Evolutionary conservation across 108 stramenopile genomes (phyloP), one percentile per base, ranked within the genome.

Genomic region (Cyclotella kingstonii): DNA sequence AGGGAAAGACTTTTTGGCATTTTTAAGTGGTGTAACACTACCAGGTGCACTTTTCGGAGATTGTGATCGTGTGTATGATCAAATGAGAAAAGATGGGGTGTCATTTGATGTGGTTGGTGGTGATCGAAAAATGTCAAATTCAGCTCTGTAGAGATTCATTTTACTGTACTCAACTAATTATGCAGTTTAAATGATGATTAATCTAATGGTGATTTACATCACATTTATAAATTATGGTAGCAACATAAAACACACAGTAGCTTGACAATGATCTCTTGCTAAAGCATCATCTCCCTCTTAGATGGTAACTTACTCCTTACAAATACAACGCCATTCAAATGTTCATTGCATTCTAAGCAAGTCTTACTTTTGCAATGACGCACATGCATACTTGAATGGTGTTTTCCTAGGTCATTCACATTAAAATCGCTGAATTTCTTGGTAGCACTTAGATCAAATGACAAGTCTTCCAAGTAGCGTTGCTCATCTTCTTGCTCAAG

Each of bases 11-110:
- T 18, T 18, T 44, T 35, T 78, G 1, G 19, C 63, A 12, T 79
- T 70, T 45, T 19, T 44, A 2, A 55, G 63, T 28, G 73, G 73
- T 7, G 68, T 69, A 11, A 74, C 72, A 19, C 48, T 79, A 3
- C 78, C 78, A 10, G 78, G 73, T 63, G 72, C 62, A 14, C n/a
- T 56, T 18, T 78, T 78, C 51, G 71, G 77, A 15, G 54, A 74
- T 22, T 56, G 72, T 31, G 46, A 68, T 5, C 31, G 28, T 27
- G 68, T 60, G 7, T 79, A 60, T 34, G 57, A 58, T 6, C 18
- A 69, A 4, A 63, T 70, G 54, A 19, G 66, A 7, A 43, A 60
- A 12, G 58, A 54, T 43, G 73, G 66, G 11, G 41, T 66, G 14
- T 15, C 9, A 19, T 60, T 73, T 53, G 58, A 52, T 47, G 65